phyloP scores from a whole-genome alignment of 1,284 basidiomycete genomes.

The Moesziomyces aphidis region DNA sequence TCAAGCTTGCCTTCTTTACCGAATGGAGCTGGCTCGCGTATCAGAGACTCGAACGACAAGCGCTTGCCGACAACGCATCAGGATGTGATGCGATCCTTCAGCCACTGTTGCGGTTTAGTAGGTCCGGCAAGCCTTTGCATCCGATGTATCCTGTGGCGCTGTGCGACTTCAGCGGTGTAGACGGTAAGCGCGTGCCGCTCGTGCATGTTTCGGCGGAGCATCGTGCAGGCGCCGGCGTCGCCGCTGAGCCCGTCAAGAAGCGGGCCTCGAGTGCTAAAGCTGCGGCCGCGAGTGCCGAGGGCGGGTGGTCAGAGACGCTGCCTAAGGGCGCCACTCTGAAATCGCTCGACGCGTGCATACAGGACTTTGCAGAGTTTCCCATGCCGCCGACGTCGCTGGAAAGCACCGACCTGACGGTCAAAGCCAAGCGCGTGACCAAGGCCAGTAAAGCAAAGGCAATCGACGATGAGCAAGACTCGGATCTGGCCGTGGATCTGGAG shows the following conservation, averaged over 20 bases:
- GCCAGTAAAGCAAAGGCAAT: constrained; percentile 6
- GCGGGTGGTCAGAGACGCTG: constrained; percentile 26
- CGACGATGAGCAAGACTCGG: constrained; percentile 18
- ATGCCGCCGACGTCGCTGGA: not conserved
- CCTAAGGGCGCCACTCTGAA: constrained; percentile 34
- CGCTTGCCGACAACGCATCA: not conserved
- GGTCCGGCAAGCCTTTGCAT: constrained; percentile 38
- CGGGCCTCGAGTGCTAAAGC: constrained; percentile 11
- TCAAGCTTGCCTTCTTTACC: constrained; percentile 60
- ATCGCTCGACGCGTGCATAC: constrained; percentile 36
- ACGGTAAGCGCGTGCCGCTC: constrained; percentile 35
- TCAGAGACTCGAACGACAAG: constrained; percentile 14
- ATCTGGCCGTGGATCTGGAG: constrained; percentile 6
- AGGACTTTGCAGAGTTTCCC: constrained; percentile 31
- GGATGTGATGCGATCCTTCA: not conserved
- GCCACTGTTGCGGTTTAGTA: constrained; percentile 12
- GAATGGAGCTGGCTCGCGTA: constrained; percentile 58
- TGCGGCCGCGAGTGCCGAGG: constrained; percentile 3
- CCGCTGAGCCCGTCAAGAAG: constrained; percentile 26
- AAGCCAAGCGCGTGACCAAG: constrained; percentile 32
- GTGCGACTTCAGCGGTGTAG: constrained; percentile 63
- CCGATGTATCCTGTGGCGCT: constrained; percentile 35
- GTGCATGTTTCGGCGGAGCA: constrained; percentile 15
- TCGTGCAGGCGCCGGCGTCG: constrained; percentile 26
- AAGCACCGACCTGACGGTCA: constrained; percentile 32